Percentiles rank a stretch among this genome's conserved stretches.
These are phyloP conservation scores for Phytophthora crassamura DNA, from an alignment of 352 stramenopile genomes.

Conservation along the genomic window DNA sequence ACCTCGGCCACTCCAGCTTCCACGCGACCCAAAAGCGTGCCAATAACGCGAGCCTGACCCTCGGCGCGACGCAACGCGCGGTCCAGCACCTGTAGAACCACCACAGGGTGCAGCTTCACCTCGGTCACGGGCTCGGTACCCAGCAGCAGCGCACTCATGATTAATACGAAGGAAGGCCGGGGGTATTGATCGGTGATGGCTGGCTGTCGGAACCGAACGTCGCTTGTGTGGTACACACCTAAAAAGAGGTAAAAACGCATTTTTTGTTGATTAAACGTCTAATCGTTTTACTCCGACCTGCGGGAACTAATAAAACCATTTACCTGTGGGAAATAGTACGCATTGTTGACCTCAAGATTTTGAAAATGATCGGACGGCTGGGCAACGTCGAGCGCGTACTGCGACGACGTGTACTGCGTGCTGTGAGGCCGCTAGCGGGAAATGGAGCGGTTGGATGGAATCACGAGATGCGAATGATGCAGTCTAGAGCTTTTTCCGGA, in stretches of 20 bases:
- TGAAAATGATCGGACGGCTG: constrained; percentile 5
- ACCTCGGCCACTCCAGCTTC: constrained; percentile 91
- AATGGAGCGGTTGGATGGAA: background rate
- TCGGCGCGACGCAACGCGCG: constrained; percentile 95
- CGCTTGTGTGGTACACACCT: no score
- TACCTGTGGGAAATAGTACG: background rate
- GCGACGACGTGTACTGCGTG: constrained; percentile 18
- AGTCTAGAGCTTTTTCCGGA: constrained; percentile 9
- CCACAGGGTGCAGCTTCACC: constrained; percentile 94
- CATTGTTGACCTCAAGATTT: background rate
- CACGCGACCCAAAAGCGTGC: constrained; percentile 94
- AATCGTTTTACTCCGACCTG: no score
- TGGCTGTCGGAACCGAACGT: no score
- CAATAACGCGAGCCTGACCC: constrained; percentile 96
- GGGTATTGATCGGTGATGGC: background rate
- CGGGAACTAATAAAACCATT: no score
- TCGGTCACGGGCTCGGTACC: constrained; percentile 83
- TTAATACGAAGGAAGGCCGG: constrained; percentile 18
- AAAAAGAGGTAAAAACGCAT: no score
- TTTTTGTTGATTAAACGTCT: no score
- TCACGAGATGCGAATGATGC: background rate
- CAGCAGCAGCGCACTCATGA: constrained; percentile 66
- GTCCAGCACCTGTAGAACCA: constrained; percentile 97
- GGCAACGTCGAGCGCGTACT: constrained; percentile 16
- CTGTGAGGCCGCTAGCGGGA: background rate